These are phyloP conservation scores for Tirmania nivea DNA, from an alignment of 495 filamentous ascomycete species.

Conservation along the genomic window DNA sequence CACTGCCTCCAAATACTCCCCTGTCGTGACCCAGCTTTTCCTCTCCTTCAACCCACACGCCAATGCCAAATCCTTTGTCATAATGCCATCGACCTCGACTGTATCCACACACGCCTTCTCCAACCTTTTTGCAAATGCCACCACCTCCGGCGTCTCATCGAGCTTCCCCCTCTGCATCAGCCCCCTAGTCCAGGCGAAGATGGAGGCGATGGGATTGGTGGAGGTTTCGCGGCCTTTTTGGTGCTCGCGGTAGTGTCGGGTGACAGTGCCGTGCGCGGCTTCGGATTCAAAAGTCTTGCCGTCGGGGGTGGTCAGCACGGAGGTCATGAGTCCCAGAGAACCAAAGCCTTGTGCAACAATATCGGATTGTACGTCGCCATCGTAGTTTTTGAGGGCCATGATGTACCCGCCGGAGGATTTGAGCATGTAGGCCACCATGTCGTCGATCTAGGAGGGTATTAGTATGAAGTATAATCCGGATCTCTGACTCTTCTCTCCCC, in stretches of 20 bases:
- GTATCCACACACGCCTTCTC: constrained; percentile 90
- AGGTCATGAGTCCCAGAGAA: constrained; percentile 95
- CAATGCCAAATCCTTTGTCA: constrained; percentile 96
- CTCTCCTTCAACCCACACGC: constrained; percentile 68
- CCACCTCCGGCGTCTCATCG: constrained; percentile 69
- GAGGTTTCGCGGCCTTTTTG: constrained; percentile 92
- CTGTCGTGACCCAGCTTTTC: constrained; percentile 69
- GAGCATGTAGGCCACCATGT: constrained; percentile 99
- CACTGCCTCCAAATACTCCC: constrained; percentile 70
- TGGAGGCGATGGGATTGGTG: constrained; percentile 94
- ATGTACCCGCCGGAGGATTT: constrained; percentile 78
- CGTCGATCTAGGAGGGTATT: constrained; percentile 42
- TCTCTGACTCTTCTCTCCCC: background rate
- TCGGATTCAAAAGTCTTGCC: constrained; percentile 93
- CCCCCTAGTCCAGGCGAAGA: constrained; percentile 96
- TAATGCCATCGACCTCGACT: constrained; percentile 80
- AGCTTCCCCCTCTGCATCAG: constrained; percentile 79
- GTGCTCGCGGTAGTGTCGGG: constrained; percentile 94
- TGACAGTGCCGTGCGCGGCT: constrained; percentile 95
- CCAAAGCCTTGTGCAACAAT: constrained; percentile 96
- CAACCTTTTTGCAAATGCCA: constrained; percentile 70
- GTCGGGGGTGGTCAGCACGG: constrained; percentile 82
- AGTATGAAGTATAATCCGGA: too few relatives aligned
- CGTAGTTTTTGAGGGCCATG: constrained; percentile 99
- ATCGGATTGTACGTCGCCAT: constrained; percentile 96